Percentiles rank a stretch among this genome's conserved stretches.
Conservation (phyloP, 78 protist species). For the Anaeramoeba flamelloides region DNA sequence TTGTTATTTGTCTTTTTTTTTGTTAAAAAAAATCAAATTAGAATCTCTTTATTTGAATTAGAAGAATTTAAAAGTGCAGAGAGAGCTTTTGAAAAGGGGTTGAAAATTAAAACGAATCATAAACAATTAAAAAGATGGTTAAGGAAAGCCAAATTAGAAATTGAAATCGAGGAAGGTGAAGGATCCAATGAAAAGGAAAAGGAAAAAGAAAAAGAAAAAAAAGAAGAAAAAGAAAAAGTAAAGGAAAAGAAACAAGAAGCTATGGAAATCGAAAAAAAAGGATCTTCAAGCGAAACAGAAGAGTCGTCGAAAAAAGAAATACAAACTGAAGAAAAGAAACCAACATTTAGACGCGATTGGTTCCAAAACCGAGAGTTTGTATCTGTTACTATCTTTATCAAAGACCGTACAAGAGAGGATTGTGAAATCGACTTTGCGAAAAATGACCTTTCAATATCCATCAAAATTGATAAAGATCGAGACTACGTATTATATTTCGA, state of each 20-base stretch:
- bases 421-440: slow-evolving; percentile 12
- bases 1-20: too few species aligned
- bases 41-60: slow-evolving; percentile 35
- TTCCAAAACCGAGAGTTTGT: slow-evolving; percentile 41
- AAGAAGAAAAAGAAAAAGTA: too few species aligned
- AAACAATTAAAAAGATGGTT: slow-evolving; percentile 39
- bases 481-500: slow-evolving; percentile 5
- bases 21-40: too few species aligned
- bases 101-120: slow-evolving; percentile 23
- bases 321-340: too few species aligned
- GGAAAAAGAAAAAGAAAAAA: too few species aligned
- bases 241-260: too few species aligned
- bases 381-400: slow-evolving; percentile 30
- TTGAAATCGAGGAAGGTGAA: too few species aligned
- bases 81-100: slow-evolving; percentile 37
- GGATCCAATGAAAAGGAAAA: too few species aligned
- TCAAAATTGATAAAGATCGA: slow-evolving; percentile 5
- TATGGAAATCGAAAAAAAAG: too few species aligned
- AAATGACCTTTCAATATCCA: too few species aligned
- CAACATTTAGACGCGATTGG: slow-evolving; percentile 55
- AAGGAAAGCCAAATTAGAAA: slow-evolving; percentile 37
- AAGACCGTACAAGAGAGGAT: slow-evolving; percentile 24
- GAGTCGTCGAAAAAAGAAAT: too few species aligned
- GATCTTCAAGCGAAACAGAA: too few species aligned
- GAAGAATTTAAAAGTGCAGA: slow-evolving; percentile 46